Evolutionary conservation across 805 yeast genomes (phyloP).

Genomic region (Myxozyma geophila): DNA sequence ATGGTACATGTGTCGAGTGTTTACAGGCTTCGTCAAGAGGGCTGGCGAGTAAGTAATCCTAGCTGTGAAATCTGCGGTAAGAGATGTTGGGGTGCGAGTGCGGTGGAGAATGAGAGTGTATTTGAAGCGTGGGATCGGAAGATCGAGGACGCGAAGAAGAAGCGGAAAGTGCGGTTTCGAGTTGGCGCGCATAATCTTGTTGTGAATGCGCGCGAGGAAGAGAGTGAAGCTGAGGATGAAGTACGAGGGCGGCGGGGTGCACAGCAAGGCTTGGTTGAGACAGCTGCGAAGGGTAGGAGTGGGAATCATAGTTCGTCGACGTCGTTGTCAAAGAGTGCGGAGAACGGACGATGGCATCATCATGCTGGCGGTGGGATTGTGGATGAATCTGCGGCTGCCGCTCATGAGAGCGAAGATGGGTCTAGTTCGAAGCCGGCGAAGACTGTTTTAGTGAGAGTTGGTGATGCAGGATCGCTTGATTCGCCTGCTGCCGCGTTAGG

Average conservation of each 20-base stretch:
- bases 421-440: conserved; percentile 1
- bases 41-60: conserved; percentile 30
- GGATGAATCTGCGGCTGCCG: neutral
- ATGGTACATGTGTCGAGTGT: conserved; percentile 35
- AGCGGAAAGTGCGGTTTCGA: conserved; percentile 14
- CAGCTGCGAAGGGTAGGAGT: neutral
- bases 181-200: too few species aligned
- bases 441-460: neutral
- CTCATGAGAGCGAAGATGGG: neutral
- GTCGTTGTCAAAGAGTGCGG: conserved; percentile 11
- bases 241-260: neutral
- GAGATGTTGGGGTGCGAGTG: conserved; percentile 37
- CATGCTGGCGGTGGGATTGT: conserved; percentile 9
- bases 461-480: conserved; percentile 5
- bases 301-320: conserved; percentile 1
- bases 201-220: conserved; percentile 1
- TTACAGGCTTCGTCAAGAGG: conserved; percentile 32
- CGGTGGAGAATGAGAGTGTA: conserved; percentile 20
- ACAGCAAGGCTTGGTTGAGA: neutral
- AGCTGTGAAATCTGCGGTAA: conserved; percentile 38
- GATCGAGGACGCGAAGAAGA: conserved; percentile 10
- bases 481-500: conserved; percentile 11
- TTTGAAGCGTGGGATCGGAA: conserved; percentile 34
- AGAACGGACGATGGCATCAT: conserved; percentile 13
- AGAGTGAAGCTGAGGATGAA: conserved; percentile 1